phyloP scores from a whole-genome alignment of 495 filamentous ascomycete genomes.

The Polyplosphaeria fusca region DNA sequence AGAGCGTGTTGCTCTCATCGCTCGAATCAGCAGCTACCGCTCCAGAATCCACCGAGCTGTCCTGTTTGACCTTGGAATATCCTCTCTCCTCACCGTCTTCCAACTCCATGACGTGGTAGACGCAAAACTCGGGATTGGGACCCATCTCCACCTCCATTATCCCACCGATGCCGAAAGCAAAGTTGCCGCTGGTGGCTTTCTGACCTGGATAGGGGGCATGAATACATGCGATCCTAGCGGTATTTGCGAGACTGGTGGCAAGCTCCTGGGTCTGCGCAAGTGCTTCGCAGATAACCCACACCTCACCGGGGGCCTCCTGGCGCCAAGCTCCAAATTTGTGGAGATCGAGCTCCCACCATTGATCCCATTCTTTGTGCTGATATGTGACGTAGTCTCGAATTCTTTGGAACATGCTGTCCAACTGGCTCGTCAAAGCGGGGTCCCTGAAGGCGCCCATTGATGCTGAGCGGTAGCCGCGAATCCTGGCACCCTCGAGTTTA shows the following conservation, averaged over 20 bases:
- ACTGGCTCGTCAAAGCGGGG: constrained; percentile 10
- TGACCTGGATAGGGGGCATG: constrained; percentile 49
- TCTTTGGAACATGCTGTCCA: constrained; percentile 15
- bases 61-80: neutral
- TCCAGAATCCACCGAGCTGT: neutral
- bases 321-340: constrained; percentile 42
- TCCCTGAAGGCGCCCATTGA: constrained; percentile 50
- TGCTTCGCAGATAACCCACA: constrained; percentile 47
- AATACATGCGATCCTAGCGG: constrained; percentile 40
- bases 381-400: constrained; percentile 34
- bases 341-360: constrained; percentile 41
- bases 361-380: constrained; percentile 30
- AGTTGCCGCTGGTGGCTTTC: constrained; percentile 48
- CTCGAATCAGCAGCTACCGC: no score
- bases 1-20: neutral
- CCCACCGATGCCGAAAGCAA: constrained; percentile 43
- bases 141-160: constrained; percentile 41
- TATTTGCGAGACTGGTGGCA: constrained; percentile 42
- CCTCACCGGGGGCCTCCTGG: constrained; percentile 24
- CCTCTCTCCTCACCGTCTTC: constrained; percentile 34
- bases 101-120: constrained; percentile 50
- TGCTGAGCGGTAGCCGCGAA: constrained; percentile 45
- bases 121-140: constrained; percentile 43
- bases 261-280: constrained; percentile 44
- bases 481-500: constrained; percentile 47